Conservation (phyloP, 2,329 filamentous ascomycete species). For the Arthrobotrys sinensis region DNA sequence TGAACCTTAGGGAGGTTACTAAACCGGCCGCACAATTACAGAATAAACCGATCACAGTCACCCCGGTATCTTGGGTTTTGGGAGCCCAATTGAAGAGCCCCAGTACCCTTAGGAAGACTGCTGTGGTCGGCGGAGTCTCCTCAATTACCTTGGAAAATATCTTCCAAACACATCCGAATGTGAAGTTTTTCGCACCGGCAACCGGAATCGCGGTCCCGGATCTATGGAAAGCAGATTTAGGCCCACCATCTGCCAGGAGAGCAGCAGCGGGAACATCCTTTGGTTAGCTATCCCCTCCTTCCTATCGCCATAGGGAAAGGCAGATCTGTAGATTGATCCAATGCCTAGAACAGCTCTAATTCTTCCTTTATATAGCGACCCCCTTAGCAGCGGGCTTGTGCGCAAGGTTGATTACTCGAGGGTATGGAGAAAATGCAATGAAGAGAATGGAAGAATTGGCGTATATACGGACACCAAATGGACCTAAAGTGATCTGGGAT, state of each 20-base stretch:
- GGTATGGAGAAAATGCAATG: neutral
- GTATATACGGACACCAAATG: neutral
- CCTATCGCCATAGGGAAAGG: no score
- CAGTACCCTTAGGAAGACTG: neutral
- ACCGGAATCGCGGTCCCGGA: neutral
- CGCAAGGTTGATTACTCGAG: neutral
- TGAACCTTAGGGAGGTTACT: no score
- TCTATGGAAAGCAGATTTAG: no score
- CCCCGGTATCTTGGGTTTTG: no score
- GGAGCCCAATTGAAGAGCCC: no score
- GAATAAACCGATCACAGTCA: no score
- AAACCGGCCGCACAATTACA: no score
- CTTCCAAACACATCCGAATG: neutral
- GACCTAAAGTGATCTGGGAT: neutral
- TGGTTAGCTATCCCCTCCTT: no score
- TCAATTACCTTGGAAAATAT: neutral
- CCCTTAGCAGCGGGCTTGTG: neutral
- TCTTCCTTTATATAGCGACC: neutral
- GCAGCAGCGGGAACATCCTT: no score
- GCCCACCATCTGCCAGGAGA: no score
- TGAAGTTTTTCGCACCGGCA: constrained; percentile 24
- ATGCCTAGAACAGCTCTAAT: neutral
- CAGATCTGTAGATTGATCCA: no score
- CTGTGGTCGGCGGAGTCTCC: neutral
- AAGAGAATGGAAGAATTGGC: neutral